Conservation (phyloP, 2,329 filamentous ascomycete species). For the Phaeosphaeriaceae sp. region DNA sequence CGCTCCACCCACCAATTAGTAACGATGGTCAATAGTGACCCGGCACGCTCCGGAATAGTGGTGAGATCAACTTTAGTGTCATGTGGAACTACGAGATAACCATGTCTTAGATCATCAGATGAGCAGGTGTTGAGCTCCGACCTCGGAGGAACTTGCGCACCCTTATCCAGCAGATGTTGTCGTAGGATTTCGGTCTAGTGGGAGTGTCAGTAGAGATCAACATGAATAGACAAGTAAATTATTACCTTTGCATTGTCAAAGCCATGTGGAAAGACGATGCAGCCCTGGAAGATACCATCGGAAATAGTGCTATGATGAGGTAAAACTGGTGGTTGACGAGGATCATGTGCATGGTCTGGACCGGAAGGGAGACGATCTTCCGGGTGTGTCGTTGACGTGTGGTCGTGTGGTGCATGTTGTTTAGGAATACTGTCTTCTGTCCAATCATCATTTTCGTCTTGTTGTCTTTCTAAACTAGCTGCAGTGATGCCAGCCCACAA, state of each 20-base stretch:
- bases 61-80: conserved; percentile 46
- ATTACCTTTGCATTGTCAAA: conserved; percentile 53
- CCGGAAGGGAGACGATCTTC: conserved; percentile 15
- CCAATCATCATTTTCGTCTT: conserved; percentile 42
- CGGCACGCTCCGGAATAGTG: conserved; percentile 45
- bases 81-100: conserved; percentile 55
- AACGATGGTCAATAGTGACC: conserved; percentile 53
- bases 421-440: conserved; percentile 35
- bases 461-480: conserved; percentile 32
- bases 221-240: conserved; percentile 2
- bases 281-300: conserved; percentile 53
- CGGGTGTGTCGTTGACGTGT: conserved; percentile 10
- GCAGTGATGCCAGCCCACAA: conserved; percentile 91
- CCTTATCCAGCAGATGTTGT: conserved; percentile 41
- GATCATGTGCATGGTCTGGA: conserved; percentile 21
- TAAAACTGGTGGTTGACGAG: conserved; percentile 2
- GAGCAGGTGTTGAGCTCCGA: conserved; percentile 33
- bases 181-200: conserved; percentile 42
- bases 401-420: conserved; percentile 21
- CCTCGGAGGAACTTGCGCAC: conserved; percentile 41
- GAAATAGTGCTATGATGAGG: conserved; percentile 6
- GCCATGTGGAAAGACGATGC: conserved; percentile 51
- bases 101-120: conserved; percentile 36
- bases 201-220: conserved; percentile 27
- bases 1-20: conserved; percentile 95